A percentile compares a stretch with the other conserved stretches of the same genome.
These are phyloP conservation scores for Tetrahymena thermophila DNA, from an alignment of 73 alveolate species.

Conservation along the genomic window DNA sequence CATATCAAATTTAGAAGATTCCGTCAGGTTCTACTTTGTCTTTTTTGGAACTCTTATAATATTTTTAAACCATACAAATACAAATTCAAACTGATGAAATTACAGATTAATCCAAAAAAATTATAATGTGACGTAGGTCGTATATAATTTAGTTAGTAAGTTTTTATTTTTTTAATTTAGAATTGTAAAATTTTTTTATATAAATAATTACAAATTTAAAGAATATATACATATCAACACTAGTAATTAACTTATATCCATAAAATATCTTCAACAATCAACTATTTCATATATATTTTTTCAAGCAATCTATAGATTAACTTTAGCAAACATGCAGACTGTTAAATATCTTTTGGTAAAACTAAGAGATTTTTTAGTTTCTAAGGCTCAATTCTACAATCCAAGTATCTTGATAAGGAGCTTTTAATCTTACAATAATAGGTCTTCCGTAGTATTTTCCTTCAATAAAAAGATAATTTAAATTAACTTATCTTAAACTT, in stretches of 20 bases:
- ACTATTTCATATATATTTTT: neutral
- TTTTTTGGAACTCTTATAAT: neutral
- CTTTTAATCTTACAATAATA: neutral
- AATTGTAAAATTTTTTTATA: no score
- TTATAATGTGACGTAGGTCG: neutral
- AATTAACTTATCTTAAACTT: neutral
- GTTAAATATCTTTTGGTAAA: no score
- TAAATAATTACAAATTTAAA: neutral
- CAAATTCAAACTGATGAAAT: neutral
- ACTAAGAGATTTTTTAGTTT: neutral
- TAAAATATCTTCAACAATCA: neutral
- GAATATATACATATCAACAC: neutral
- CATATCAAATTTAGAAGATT: neutral
- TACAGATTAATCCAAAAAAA: neutral
- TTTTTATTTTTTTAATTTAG: neutral
- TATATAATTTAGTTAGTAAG: neutral
- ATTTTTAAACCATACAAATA: neutral
- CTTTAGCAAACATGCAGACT: neutral
- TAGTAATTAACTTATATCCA: neutral
- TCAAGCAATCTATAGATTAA: no score
- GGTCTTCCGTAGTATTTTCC: neutral
- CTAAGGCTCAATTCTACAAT: neutral
- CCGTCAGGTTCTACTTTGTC: neutral
- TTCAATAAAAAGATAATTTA: neutral
- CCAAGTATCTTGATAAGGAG: neutral